These are phyloP conservation scores for Biscogniauxia sp. DNA, from an alignment of 2,329 filamentous ascomycete species.

Conservation along the genomic window DNA sequence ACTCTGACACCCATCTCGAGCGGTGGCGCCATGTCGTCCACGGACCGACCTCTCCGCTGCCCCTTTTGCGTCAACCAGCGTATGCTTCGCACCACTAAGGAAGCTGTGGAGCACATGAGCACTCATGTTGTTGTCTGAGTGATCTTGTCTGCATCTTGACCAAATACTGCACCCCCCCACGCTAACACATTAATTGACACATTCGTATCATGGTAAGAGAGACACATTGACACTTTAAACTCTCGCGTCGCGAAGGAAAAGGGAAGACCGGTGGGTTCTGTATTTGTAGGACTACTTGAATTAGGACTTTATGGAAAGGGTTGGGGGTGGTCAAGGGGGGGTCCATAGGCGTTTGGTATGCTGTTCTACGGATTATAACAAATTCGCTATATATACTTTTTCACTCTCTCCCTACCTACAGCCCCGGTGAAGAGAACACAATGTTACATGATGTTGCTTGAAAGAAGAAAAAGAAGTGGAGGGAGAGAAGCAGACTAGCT, in stretches of 20 bases:
- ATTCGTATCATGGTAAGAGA: neutral
- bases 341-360: neutral
- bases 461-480: too few relatives aligned
- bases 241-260: neutral
- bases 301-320: neutral
- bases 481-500: too few relatives aligned
- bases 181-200: neutral
- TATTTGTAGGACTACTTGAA: neutral
- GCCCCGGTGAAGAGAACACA: too few relatives aligned
- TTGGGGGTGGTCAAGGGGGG: too few relatives aligned
- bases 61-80: slow-evolving; percentile 62
- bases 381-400: neutral
- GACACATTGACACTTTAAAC: neutral
- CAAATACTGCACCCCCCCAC: neutral
- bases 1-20: slow-evolving; percentile 56
- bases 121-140: slow-evolving; percentile 54
- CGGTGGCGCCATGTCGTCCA: slow-evolving; percentile 43
- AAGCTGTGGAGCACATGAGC: slow-evolving; percentile 61
- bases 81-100: slow-evolving; percentile 59
- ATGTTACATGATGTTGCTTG: too few relatives aligned
- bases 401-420: too few relatives aligned
- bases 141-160: neutral
- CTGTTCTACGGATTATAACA: neutral
- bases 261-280: neutral
- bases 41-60: slow-evolving; percentile 53